Evolutionary conservation across 805 yeast genomes (phyloP).

Genomic region (Huiozyma naganishii): DNA sequence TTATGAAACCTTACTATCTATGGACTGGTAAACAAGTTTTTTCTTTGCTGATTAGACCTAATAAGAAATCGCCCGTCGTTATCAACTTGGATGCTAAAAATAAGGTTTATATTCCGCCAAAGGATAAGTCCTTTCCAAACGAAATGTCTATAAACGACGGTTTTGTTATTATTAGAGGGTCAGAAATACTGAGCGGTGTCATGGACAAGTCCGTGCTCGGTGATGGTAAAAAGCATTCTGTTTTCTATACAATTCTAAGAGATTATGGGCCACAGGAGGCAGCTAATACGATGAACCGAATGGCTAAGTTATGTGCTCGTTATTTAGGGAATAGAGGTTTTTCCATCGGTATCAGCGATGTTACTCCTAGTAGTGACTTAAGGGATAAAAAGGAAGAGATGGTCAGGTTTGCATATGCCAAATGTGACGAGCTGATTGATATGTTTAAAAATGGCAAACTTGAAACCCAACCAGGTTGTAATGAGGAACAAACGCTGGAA

Average conservation of each 20-base stretch:
- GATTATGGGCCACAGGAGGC: constrained; percentile 97
- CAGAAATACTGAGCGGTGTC: constrained; percentile 80
- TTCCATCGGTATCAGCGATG: constrained; percentile 95
- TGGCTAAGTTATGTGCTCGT: constrained; percentile 98
- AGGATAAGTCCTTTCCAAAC: constrained; percentile 49
- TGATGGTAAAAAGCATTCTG: constrained; percentile 96
- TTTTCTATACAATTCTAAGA: constrained; percentile 86
- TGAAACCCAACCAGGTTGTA: constrained; percentile 98
- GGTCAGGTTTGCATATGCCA: constrained; percentile 82
- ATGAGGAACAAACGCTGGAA: constrained; percentile 95
- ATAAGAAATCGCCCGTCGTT: constrained; percentile 58
- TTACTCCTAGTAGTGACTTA: constrained; percentile 79
- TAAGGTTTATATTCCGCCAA: constrained; percentile 78
- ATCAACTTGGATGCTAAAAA: constrained; percentile 92
- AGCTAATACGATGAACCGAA: constrained; percentile 91
- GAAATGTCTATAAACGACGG: constrained; percentile 99
- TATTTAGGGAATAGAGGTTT: constrained; percentile 91
- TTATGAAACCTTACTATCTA: constrained; percentile 73
- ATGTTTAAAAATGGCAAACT: constrained; percentile 72
- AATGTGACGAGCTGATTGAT: constrained; percentile 84
- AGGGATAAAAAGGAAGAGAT: constrained; percentile 69
- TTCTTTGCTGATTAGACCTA: constrained; percentile 78
- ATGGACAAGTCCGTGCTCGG: constrained; percentile 96
- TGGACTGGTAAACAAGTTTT: constrained; percentile 99
- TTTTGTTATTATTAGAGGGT: constrained; percentile 79